Evolutionary conservation across 2,329 filamentous ascomycete species (phyloP), one percentile per base, ranked within the genome.

Genomic region (Penicillium occitanis): DNA sequence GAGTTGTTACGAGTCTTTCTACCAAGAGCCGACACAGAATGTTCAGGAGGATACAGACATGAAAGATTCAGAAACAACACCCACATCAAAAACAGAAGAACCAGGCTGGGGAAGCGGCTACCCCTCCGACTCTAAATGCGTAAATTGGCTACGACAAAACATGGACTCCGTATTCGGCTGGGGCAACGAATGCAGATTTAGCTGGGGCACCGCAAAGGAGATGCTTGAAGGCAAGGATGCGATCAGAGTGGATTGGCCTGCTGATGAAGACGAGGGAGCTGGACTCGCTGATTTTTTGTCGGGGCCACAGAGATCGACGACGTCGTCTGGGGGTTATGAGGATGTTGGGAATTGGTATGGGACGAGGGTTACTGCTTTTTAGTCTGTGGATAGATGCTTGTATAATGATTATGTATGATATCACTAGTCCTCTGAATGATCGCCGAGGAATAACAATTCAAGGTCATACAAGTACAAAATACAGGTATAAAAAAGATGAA

Each of bases 101-200:
- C 10, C 22, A n/a, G 83, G 81, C 4, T 97, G 95, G 93, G 95
- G 95, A 0, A 96, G 92, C 0, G 95, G 95, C 0, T 99, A 99
- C 76, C 95, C 95, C 0, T 92, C 91, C 0, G 95, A 99, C 78
- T 88, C 85, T 22, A 86, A 91, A 68, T 96, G 93, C 72, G 87
- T 90, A 1, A 78, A 80, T 25, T 99, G 95, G 94, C 77, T 99
- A 75, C 91, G 88, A 79, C 82, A 81, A 46, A 95, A 94, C 70
- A 94, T 97, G 89, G 90, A 99, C 74, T 91, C 92, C 2, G 80
- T 98, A 1, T 99, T 98, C 81, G 95, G 95, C 14, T 99, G 95
- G 94, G 93, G 94, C 0, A 86, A 86, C 28, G 93, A 98, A 79
- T 96, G 92, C 76, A 85, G 95, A 4, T 98, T 97, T 74, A 97